Base-by-base conservation (phyloP, 495 filamentous ascomycete genomes). In the Saxispiralis lemnorum region DNA sequence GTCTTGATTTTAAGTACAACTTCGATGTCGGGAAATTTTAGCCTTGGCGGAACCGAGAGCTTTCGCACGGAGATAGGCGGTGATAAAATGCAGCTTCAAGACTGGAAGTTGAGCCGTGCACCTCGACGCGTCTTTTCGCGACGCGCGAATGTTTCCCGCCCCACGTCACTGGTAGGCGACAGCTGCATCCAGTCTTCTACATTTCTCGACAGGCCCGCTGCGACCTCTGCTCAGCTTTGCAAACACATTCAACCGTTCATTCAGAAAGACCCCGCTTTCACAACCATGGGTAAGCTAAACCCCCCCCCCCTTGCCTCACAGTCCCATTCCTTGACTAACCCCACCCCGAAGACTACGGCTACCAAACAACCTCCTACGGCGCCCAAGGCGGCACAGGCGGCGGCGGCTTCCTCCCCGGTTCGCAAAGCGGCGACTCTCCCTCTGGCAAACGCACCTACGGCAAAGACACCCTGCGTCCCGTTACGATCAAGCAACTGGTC, bases 401-500 rank as follows among this genome's bases (percentile, higher is more conserved):
- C 30, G 79, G 79, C 31, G 79, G 81, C 19, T 83, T 81, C 55
- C 68, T 82, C 62, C 53, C 52, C 19, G 57, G 59, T 41, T 67
- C 67, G 15, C 72, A 68, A 45, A 69, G 72, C 51, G 60, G 59
- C 34, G 63, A 52, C 43, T 59, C 66, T 18, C 55, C 13, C 24
- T 31, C 34, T 18, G 20, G 18, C 11, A 46, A 33, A 21, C 39
- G 12, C 7, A 20, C 21, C 40, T 72, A 77, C 48, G 61, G 54
- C 46, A 70, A 76, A 56, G 72, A 86, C 35, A 86, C 81, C 38
- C 71, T 97, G 46, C 78, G 88, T 35, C 86, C 89, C 0, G 79
- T 94, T 33, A 97, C 89, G 34, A 82, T 95, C 57, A 93, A 93
- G 59, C 89, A 97, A 64, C 68, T 94, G 35, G 64, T 84, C 53